Evolutionary conservation across 352 stramenopile genomes (phyloP).

Genomic region (Phytophthora pluvialis): DNA sequence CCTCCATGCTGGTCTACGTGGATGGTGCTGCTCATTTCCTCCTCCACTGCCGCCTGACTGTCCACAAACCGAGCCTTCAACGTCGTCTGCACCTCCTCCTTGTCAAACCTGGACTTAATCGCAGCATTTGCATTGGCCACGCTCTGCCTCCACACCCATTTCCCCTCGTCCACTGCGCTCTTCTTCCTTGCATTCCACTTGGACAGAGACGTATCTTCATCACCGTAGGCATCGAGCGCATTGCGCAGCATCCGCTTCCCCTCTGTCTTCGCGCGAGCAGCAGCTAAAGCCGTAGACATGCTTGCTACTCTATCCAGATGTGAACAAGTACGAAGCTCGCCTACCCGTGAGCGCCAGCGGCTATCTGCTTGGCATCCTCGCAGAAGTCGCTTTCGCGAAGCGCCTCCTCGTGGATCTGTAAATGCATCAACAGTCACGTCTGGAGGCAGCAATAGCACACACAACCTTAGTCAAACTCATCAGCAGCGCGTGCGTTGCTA

Average conservation of each 20-base stretch:
- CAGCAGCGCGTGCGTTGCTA: constrained; percentile 3
- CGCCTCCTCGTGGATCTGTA: constrained; percentile 8
- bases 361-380: background rate
- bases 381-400: background rate
- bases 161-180: constrained; percentile 36
- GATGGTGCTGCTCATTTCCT: constrained; percentile 40
- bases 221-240: constrained; percentile 56
- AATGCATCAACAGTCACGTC: constrained; percentile 19
- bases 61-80: constrained; percentile 49
- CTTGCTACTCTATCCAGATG: background rate
- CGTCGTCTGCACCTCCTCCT: constrained; percentile 30
- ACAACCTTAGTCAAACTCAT: constrained; percentile 15
- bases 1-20: constrained; percentile 28
- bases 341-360: background rate
- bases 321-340: background rate
- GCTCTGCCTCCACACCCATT: constrained; percentile 55
- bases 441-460: constrained; percentile 8
- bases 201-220: constrained; percentile 53
- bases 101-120: constrained; percentile 50
- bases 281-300: constrained; percentile 73
- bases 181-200: constrained; percentile 67
- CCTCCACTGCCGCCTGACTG: constrained; percentile 39
- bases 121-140: constrained; percentile 42
- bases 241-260: constrained; percentile 72
- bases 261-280: constrained; percentile 67